Percentiles rank a stretch among this genome's conserved stretches.
Evolutionary conservation across 495 filamentous ascomycete genomes (phyloP).

Genomic region (Hyaloscypha hepaticicola): DNA sequence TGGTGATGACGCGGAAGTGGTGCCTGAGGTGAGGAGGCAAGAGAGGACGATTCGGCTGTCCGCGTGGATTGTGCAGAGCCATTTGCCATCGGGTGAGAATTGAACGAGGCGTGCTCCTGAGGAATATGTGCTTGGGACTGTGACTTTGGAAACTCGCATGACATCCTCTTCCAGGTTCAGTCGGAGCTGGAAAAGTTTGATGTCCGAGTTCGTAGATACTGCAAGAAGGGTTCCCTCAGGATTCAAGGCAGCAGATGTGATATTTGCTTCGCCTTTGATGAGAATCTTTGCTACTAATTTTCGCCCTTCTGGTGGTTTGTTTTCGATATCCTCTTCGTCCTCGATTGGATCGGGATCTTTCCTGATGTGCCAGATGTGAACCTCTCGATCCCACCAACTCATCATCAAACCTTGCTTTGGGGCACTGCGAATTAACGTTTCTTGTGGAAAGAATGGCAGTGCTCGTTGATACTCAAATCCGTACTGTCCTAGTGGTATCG

Average conservation of each 20-base stretch:
- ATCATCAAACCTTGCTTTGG: slow-evolving; percentile 69
- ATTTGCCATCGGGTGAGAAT: slow-evolving; percentile 67
- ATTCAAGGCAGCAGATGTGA: slow-evolving; percentile 76
- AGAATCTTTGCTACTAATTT: slow-evolving; percentile 70
- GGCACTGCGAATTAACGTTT: slow-evolving; percentile 65
- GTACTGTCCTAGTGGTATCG: slow-evolving; percentile 76
- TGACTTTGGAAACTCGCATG: slow-evolving; percentile 69
- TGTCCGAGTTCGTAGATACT: slow-evolving; percentile 69
- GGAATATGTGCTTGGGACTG: slow-evolving; percentile 42
- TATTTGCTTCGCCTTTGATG: slow-evolving; percentile 81
- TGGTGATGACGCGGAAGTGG: slow-evolving; percentile 48
- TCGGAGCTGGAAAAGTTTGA: slow-evolving; percentile 75
- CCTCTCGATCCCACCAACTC: slow-evolving; percentile 91
- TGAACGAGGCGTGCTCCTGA: slow-evolving; percentile 72
- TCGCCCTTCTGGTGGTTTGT: slow-evolving; percentile 42
- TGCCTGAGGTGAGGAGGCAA: slow-evolving; percentile 50
- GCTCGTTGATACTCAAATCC: slow-evolving; percentile 77
- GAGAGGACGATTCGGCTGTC: slow-evolving; percentile 81
- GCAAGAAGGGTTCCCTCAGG: slow-evolving; percentile 71
- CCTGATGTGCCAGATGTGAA: slow-evolving; percentile 76
- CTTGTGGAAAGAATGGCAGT: slow-evolving; percentile 78
- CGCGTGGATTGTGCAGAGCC: slow-evolving; percentile 75
- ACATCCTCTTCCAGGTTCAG: slow-evolving; percentile 42
- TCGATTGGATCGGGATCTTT: slow-evolving; percentile 44
- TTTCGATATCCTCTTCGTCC: slow-evolving; percentile 40